A percentile compares a stretch with the other conserved stretches of the same genome.
Evolutionary conservation across 768 basidiomycete genomes (phyloP).

Genomic region (Lactarius akahatsu): DNA sequence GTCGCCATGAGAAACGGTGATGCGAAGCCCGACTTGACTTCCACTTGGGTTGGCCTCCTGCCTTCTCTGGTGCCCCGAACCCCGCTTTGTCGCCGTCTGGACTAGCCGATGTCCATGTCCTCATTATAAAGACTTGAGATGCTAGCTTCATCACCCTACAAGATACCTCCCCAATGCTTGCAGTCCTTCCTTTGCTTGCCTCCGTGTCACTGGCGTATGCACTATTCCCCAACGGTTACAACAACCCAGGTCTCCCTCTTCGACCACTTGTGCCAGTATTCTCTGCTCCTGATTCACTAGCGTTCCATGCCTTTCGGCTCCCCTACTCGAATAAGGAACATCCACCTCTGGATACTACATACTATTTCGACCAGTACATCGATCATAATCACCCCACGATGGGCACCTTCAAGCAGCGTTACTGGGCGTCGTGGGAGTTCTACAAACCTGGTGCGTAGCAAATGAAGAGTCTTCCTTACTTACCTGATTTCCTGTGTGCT

Average conservation of each 20-base stretch:
- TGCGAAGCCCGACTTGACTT: neutral
- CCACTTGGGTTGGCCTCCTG: neutral
- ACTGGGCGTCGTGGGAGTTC: slow-evolving; percentile 54
- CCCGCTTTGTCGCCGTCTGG: neutral
- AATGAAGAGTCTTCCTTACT: neutral
- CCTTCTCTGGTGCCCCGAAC: no score
- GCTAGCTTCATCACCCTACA: neutral
- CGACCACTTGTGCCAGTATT: neutral
- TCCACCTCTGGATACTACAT: slow-evolving; percentile 42
- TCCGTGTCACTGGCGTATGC: no score
- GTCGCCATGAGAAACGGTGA: neutral
- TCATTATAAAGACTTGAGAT: neutral
- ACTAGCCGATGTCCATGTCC: neutral
- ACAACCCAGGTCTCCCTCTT: neutral
- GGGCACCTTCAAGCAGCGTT: slow-evolving; percentile 77
- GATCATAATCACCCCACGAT: slow-evolving; percentile 55
- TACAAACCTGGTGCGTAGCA: slow-evolving; percentile 44
- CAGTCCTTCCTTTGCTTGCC: neutral
- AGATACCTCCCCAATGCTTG: neutral
- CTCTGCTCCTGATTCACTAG: neutral
- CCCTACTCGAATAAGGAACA: slow-evolving; percentile 33
- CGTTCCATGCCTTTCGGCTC: neutral
- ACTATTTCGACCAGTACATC: slow-evolving; percentile 54
- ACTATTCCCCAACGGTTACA: neutral
- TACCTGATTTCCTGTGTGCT: neutral